These are phyloP conservation scores for Clonostachys sp. DNA, from an alignment of 2,329 filamentous ascomycete genomes.

Conservation along the genomic window DNA sequence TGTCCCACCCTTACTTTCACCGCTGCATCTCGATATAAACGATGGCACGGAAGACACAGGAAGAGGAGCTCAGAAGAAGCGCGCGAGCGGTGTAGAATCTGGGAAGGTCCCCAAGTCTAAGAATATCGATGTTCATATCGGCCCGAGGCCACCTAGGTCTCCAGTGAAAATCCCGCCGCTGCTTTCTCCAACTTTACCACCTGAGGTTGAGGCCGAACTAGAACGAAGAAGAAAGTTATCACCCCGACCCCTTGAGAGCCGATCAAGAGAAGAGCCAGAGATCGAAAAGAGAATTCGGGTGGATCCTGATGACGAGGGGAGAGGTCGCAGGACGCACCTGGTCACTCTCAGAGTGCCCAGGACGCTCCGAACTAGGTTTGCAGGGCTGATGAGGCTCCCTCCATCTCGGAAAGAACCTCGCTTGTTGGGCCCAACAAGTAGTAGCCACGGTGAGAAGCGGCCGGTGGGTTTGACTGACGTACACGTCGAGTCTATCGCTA, in stretches of 20 bases:
- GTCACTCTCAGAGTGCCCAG: conserved; percentile 47
- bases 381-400: conserved; percentile 39
- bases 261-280: not conserved
- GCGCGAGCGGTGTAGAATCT: conserved; percentile 1
- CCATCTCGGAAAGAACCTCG: conserved; percentile 28
- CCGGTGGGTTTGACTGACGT: conserved; percentile 30
- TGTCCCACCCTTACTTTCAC: conserved; percentile 49
- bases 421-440: conserved; percentile 19
- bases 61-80: conserved; percentile 15
- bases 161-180: conserved; percentile 38
- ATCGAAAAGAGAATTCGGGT: not conserved
- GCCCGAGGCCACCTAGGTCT: conserved; percentile 29
- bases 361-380: conserved; percentile 34
- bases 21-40: conserved; percentile 40
- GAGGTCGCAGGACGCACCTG: conserved; percentile 22
- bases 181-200: conserved; percentile 51
- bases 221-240: conserved; percentile 21
- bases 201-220: conserved; percentile 38
- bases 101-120: conserved; percentile 21
- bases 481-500: conserved; percentile 23
- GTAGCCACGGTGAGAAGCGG: conserved; percentile 32
- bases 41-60: conserved; percentile 22
- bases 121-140: conserved; percentile 15
- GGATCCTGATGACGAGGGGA: conserved; percentile 9
- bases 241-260: conserved; percentile 8